Conservation (phyloP, 1,139 yeast genomes). For the Ashbya aceris region DNA sequence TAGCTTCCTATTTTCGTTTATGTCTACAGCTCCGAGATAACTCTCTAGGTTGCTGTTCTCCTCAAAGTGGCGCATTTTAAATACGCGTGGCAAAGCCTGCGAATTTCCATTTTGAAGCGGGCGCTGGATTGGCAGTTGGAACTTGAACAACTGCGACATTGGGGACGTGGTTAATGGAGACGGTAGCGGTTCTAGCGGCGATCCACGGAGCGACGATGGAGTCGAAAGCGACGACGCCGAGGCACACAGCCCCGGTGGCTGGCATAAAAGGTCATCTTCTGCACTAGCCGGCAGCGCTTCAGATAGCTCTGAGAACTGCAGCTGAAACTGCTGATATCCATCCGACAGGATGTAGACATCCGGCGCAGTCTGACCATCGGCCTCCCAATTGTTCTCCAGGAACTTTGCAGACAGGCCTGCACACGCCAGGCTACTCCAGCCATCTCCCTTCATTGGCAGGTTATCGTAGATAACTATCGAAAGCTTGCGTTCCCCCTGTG, state of each 20-base stretch:
- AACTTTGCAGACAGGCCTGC: conserved; percentile 43
- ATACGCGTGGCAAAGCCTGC: conserved; percentile 18
- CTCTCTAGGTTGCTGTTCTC: conserved; percentile 32
- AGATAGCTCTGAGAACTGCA: conserved; percentile 21
- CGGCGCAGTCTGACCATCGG: conserved; percentile 24
- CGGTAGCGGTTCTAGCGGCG: neutral
- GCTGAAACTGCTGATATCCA: conserved; percentile 31
- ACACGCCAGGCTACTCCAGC: conserved; percentile 33
- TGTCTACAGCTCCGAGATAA: conserved; percentile 26
- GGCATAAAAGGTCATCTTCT: neutral
- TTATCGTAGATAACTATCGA: conserved; percentile 31
- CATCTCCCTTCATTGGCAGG: conserved; percentile 21
- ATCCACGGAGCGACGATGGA: conserved; percentile 9
- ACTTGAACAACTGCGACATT: conserved; percentile 30
- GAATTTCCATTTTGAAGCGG: conserved; percentile 10
- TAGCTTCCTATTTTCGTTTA: conserved; percentile 17
- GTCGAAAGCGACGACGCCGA: conserved; percentile 6
- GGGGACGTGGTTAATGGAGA: conserved; percentile 26
- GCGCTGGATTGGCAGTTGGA: conserved; percentile 28
- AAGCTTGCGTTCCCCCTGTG: conserved; percentile 11
- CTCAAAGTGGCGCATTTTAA: conserved; percentile 39
- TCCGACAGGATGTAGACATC: conserved; percentile 31
- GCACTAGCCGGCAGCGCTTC: conserved; percentile 4
- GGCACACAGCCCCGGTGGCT: conserved; percentile 2
- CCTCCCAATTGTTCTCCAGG: conserved; percentile 22